Percentiles rank a stretch among this genome's conserved stretches.
These are phyloP conservation scores for Trichoderma koningiopsis DNA, from an alignment of 2,329 filamentous ascomycete genomes.

Conservation along the genomic window DNA sequence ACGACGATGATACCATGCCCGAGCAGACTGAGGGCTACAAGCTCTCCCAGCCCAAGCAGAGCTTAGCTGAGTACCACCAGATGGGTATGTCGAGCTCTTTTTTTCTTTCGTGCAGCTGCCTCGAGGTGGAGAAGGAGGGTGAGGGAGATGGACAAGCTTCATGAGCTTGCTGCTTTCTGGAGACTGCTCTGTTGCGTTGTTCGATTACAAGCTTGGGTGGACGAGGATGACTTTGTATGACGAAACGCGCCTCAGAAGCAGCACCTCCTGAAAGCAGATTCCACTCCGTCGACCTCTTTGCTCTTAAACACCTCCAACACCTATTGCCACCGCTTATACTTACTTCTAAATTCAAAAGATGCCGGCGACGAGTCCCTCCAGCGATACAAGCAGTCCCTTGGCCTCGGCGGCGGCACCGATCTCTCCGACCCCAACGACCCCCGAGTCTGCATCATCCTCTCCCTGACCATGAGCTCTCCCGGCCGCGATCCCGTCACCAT, in stretches of 20 bases:
- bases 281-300: background rate
- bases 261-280: background rate
- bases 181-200: background rate
- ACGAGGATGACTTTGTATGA: background rate
- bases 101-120: background rate
- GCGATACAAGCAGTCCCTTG: slow-evolving; percentile 96
- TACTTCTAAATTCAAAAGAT: slow-evolving; percentile 44
- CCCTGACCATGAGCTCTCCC: slow-evolving; percentile 82
- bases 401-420: slow-evolving; percentile 73
- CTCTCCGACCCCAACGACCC: slow-evolving; percentile 78
- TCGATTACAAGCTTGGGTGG: background rate
- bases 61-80: slow-evolving; percentile 88
- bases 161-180: background rate
- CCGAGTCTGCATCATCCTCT: slow-evolving; percentile 89
- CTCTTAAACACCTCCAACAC: background rate
- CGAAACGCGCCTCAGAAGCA: background rate
- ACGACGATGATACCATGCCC: slow-evolving; percentile 79
- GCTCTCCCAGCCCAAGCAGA: slow-evolving; percentile 95
- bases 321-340: slow-evolving; percentile 1
- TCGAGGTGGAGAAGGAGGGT: background rate
- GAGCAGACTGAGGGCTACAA: slow-evolving; percentile 96
- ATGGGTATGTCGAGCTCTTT: slow-evolving; percentile 67
- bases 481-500: slow-evolving; percentile 86
- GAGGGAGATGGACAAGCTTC: background rate
- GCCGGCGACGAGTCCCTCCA: slow-evolving; percentile 88